A percentile compares a stretch with the other conserved stretches of the same genome.
phyloP scores from a whole-genome alignment of 441 rosid species.

The Croton laevigatus region DNA sequence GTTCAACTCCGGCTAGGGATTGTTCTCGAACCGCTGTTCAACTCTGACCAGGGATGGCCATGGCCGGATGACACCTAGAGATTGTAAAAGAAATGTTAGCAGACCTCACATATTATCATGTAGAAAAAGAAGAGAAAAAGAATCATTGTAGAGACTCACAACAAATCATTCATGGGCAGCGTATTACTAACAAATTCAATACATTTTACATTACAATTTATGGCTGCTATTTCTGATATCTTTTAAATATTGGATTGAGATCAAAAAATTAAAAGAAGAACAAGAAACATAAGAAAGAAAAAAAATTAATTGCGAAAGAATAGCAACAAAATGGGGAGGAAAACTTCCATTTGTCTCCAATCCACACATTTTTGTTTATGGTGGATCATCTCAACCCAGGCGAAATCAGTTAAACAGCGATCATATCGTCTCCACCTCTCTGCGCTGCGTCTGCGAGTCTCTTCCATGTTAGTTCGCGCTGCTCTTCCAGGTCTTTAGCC shows the following conservation, averaged over 20 bases:
- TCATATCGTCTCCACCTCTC: slow-evolving; percentile 60
- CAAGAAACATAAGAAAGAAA: slow-evolving; percentile 12
- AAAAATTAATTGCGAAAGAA: slow-evolving; percentile 29
- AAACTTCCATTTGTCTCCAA: slow-evolving; percentile 15
- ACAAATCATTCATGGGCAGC: slow-evolving; percentile 36
- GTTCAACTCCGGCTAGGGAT: too few species aligned
- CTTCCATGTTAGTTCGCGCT: slow-evolving; percentile 72
- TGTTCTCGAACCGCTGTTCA: too few species aligned
- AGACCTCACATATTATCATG: too few species aligned
- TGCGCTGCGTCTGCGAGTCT: slow-evolving; percentile 64
- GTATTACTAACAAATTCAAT: slow-evolving; percentile 33
- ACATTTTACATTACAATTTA: slow-evolving; percentile 38
- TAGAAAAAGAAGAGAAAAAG: not conserved
- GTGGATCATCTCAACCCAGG: slow-evolving; percentile 12
- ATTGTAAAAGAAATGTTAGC: too few species aligned
- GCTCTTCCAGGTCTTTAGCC: slow-evolving; percentile 69
- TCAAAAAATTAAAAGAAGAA: slow-evolving; percentile 9
- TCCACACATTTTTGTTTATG: slow-evolving; percentile 10
- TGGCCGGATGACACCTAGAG: too few species aligned
- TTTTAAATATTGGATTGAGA: slow-evolving; percentile 28
- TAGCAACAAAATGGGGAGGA: slow-evolving; percentile 34
- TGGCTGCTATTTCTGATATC: slow-evolving; percentile 27
- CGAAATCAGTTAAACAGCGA: slow-evolving; percentile 38
- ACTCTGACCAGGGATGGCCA: too few species aligned
- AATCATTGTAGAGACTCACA: slow-evolving; percentile 20